Evolutionary conservation across 148 eudicot genomes (phyloP).

Genomic region (Rhododendron ovatum): DNA sequence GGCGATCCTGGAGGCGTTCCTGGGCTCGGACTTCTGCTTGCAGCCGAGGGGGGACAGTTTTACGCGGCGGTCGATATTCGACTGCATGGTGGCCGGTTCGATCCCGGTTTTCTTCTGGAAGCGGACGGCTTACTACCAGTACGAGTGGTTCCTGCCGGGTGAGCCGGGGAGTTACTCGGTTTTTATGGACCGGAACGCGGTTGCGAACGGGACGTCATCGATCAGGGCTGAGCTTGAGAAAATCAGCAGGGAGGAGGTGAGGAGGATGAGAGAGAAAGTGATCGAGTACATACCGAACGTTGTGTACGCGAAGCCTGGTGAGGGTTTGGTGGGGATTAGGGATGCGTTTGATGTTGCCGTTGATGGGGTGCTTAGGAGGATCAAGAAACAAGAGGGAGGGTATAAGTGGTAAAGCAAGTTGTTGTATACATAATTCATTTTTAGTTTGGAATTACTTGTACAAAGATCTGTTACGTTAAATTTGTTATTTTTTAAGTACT

Average conservation of each 20-base stretch:
- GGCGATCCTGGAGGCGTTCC: slow-evolving; percentile 56
- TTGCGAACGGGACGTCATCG: slow-evolving; percentile 52
- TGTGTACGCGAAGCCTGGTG: slow-evolving; percentile 48
- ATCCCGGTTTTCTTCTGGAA: slow-evolving; percentile 93
- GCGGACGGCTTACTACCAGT: slow-evolving; percentile 75
- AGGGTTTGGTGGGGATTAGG: slow-evolving; percentile 46
- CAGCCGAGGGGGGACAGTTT: slow-evolving; percentile 95
- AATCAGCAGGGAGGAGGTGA: slow-evolving; percentile 42
- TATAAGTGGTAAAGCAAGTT: slow-evolving; percentile 18
- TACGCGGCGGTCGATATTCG: slow-evolving; percentile 80
- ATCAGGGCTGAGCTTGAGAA: slow-evolving; percentile 48
- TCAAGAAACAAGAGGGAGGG: slow-evolving; percentile 46
- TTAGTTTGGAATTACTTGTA: too few relatives aligned
- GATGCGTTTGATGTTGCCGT: slow-evolving; percentile 83
- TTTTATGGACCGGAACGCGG: slow-evolving; percentile 68
- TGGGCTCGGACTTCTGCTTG: slow-evolving; percentile 70
- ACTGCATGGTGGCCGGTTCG: slow-evolving; percentile 94
- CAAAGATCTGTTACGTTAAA: too few relatives aligned
- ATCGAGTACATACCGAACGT: slow-evolving; percentile 66
- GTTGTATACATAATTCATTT: too few relatives aligned
- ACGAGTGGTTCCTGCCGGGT: slow-evolving; percentile 76
- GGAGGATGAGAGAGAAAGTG: slow-evolving; percentile 72
- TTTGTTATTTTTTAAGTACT: too few relatives aligned
- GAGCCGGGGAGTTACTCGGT: slow-evolving; percentile 88
- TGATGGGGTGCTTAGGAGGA: slow-evolving; percentile 61